Base-by-base conservation (phyloP, 176 grass and related monocot genomes). In the Phragmites australis region DNA sequence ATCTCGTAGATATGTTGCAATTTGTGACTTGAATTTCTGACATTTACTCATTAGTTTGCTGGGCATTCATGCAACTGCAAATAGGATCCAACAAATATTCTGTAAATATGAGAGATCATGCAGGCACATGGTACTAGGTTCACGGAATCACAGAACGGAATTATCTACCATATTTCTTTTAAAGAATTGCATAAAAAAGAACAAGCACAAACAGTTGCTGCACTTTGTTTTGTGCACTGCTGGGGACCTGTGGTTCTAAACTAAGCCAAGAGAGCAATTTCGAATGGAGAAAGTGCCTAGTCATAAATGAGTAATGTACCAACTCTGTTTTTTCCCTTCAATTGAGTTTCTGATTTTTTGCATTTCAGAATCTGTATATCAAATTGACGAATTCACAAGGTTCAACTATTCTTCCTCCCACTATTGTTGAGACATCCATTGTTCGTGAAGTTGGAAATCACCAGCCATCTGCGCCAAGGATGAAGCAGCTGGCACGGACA, bases 401-500 rank as follows among this genome's bases (percentile, higher is more conserved):
- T 42, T 99, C 97, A 64, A 99, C 97, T 0, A 57, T 93, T 79
- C 54, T 80, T 77, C 79, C 93, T 52, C 93, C 97, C 54, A 91
- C 93, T 45, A 84, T 88, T 71, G 88, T 99, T 58, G 81, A 96
- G 74, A 91, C 93, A 21, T 93, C 80, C 76, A 96, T 99, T 84
- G 76, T 99, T 55, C 86, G 84, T 29, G 79, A 89, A 81, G 97
- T 99, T 64, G 97, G 97, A 61, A 96, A 96, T 87, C 82, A 90
- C 18, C 84, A 91, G 80, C 92, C 88, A 58, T 96, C 90, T 56
- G 83, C 89, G 49, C 88, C 88, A 86, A 94, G 96, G 84, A 84
- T 98, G 86, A 92, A 92, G 59, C 96, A 99, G 88, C 75, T 99
- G 75, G 97, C 97, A 4, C 86, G 91, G 31, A 99, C 87, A 58